Evolutionary conservation across 257 asterid species (phyloP).

Genomic region (Haberlea rhodopensis): DNA sequence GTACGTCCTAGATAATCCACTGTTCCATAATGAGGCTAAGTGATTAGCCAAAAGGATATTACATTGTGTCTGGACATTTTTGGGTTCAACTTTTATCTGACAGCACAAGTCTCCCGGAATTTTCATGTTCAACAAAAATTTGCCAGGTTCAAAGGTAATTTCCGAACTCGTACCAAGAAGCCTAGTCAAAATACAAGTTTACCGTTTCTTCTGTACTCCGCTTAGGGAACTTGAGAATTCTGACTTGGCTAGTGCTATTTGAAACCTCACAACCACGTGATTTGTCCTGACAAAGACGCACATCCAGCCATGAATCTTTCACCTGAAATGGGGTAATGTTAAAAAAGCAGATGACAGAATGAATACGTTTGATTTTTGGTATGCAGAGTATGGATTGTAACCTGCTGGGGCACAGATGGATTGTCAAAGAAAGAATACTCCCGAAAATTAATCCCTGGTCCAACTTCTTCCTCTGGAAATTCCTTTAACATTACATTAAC

Average conservation of each 20-base stretch:
- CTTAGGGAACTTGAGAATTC: too few species aligned
- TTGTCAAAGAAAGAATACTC: constrained; percentile 83
- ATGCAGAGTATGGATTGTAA: constrained; percentile 22
- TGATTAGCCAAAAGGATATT: too few species aligned
- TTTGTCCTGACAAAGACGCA: constrained; percentile 83
- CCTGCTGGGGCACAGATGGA: constrained; percentile 78
- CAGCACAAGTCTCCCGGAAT: too few species aligned
- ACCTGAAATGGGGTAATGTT: constrained; percentile 48
- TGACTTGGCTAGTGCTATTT: too few species aligned
- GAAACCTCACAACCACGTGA: constrained; percentile 70
- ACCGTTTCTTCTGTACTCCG: constrained; percentile 88
- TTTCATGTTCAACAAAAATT: too few species aligned
- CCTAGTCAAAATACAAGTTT: constrained; percentile 26
- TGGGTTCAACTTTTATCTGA: too few species aligned
- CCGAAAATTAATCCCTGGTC: constrained; percentile 69
- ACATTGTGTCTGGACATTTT: too few species aligned
- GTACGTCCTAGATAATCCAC: too few species aligned
- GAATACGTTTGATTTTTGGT: constrained; percentile 1
- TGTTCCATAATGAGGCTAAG: too few species aligned
- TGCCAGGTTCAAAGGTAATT: too few species aligned
- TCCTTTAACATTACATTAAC: constrained; percentile 73
- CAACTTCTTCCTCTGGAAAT: constrained; percentile 65
- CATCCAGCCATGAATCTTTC: constrained; percentile 89
- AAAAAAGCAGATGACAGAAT: constrained; percentile 13
- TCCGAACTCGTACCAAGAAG: too few species aligned